Base-by-base conservation (phyloP, 1,284 basidiomycete genomes). In the Ustilago esculenta region DNA sequence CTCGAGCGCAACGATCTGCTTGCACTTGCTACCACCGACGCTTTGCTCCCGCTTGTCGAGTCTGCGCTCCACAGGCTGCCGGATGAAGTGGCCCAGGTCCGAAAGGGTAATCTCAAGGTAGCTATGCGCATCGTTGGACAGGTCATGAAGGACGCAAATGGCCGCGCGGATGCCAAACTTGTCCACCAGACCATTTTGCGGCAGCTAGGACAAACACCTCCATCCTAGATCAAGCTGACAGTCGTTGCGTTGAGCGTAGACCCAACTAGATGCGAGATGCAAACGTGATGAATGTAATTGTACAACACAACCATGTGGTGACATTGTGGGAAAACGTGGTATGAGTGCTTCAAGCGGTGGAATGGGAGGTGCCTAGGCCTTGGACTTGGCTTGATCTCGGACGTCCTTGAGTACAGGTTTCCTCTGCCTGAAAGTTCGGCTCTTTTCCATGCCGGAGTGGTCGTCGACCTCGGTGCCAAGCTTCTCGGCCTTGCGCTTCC, bases 61-160 rank as follows among this genome's bases (percentile, higher is more conserved):
- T 83, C 86, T 7, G 90, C 89, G 0, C 88, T 96, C 17, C 80
- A 82, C 6, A 86, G 85, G 7, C 83, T 92, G 42, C 91, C 92
- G 0, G 84, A 86, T 40, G 92, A 94, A 76, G 88, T 87, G 0
- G 86, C 86, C 6, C 88, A 88, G 18, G 87, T 92, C 18, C 86
- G 86, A 15, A 84, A 85, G 33, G 94, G 95, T 0, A 90, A 92
- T 58, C 82, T 84, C 25, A 92, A 91, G 65, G 93, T 94, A 1
- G 79, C 97, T 35, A 92, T 92, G 84, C 89, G 90, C 63, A 86
- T 98, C 29, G 86, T 98, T 7, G 95, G 95, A 0, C 86, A 88
- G 79, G 91, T 95, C 20, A 97, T 98, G 92, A 91, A 89, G 82
- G 82, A 87, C 48, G 91, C 89, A 58, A 85, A 87, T 57, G 94